Percentiles rank a stretch among this genome's conserved stretches.
Conservation (phyloP, 164 flowering plant species). For the Magnolia sinica region DNA sequence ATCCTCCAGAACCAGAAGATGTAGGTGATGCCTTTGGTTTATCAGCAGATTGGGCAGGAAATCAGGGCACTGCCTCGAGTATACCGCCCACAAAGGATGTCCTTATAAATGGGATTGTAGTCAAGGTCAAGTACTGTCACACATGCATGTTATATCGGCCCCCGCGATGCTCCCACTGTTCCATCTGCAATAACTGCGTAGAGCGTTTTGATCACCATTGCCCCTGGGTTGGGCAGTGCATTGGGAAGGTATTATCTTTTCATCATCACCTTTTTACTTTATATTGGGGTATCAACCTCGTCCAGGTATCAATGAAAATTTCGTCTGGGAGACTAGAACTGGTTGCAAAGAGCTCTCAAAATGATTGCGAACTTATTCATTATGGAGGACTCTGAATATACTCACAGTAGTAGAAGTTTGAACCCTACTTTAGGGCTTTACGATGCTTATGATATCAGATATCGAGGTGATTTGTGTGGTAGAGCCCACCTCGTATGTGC, state of each 20-base stretch:
- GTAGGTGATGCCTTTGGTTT: slow-evolving; percentile 26
- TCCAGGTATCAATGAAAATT: background rate
- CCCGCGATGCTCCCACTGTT: slow-evolving; percentile 80
- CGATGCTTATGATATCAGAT: background rate
- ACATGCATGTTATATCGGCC: slow-evolving; percentile 82
- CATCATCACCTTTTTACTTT: background rate
- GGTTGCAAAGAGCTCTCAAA: background rate
- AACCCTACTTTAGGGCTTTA: background rate
- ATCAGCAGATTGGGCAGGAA: slow-evolving; percentile 26
- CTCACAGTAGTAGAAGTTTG: background rate
- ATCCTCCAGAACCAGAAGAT: slow-evolving; percentile 57
- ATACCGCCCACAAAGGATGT: slow-evolving; percentile 61
- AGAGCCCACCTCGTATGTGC: background rate
- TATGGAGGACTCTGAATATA: background rate
- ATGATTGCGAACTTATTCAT: background rate
- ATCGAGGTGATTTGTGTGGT: background rate
- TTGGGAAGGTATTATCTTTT: slow-evolving; percentile 42
- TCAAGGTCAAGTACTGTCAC: slow-evolving; percentile 64
- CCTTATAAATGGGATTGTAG: slow-evolving; percentile 45
- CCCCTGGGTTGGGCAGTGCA: slow-evolving; percentile 89
- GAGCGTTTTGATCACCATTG: slow-evolving; percentile 86
- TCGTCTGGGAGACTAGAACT: background rate
- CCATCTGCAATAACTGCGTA: slow-evolving; percentile 71
- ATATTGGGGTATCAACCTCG: background rate
- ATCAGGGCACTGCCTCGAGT: slow-evolving; percentile 20